Evolutionary conservation across 2,329 filamentous ascomycete genomes (phyloP).

Genomic region (Thermothelomyces thermophilus): DNA sequence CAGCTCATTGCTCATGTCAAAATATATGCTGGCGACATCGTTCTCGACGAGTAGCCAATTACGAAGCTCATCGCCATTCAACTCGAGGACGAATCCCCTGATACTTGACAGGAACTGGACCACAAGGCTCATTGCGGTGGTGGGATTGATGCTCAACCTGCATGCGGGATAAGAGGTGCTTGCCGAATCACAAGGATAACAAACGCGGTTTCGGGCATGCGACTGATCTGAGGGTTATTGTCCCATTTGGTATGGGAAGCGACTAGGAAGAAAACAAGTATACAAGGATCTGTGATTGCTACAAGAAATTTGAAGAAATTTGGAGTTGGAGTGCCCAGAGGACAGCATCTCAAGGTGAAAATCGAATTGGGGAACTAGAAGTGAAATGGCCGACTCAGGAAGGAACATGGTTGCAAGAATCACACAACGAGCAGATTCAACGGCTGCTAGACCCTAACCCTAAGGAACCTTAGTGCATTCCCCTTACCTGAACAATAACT

Average conservation of each 20-base stretch:
- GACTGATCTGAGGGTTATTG: too few species aligned
- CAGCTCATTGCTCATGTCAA: slow-evolving; percentile 61
- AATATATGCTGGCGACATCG: slow-evolving; percentile 59
- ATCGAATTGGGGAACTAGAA: too few species aligned
- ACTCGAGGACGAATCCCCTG: slow-evolving; percentile 51
- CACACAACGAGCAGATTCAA: too few species aligned
- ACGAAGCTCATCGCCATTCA: slow-evolving; percentile 59
- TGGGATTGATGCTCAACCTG: background rate
- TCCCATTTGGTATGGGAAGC: too few species aligned
- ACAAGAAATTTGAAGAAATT: background rate
- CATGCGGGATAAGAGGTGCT: background rate
- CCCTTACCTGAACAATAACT: too few species aligned
- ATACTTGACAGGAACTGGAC: slow-evolving; percentile 63
- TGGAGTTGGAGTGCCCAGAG: background rate
- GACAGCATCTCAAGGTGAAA: too few species aligned
- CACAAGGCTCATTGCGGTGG: slow-evolving; percentile 51
- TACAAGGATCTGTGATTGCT: too few species aligned
- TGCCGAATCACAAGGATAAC: background rate
- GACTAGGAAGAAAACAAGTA: too few species aligned
- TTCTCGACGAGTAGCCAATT: slow-evolving; percentile 71
- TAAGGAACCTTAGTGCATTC: too few species aligned
- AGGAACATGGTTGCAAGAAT: background rate
- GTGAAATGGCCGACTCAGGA: too few species aligned
- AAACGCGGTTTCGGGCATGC: background rate
- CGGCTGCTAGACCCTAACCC: background rate